Evolutionary conservation across 306 rosid genomes (phyloP).

Genomic region (Erythrophleum fordii): DNA sequence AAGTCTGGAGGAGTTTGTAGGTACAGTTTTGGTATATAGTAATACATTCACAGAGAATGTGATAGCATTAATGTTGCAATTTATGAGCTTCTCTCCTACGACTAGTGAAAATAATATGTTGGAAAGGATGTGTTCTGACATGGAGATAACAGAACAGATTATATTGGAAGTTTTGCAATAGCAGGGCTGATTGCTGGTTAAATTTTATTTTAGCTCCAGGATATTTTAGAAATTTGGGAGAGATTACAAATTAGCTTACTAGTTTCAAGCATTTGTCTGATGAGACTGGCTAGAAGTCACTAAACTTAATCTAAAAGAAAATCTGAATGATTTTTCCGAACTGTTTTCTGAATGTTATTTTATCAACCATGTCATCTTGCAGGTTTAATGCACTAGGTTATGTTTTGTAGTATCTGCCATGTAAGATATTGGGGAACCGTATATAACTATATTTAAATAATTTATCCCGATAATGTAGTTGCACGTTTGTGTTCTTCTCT

Average conservation of each 20-base stretch:
- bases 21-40: background rate
- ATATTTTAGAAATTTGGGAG: background rate
- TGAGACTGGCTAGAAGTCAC: background rate
- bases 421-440: background rate
- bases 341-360: no score
- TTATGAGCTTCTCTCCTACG: background rate
- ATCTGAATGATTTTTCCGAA: background rate
- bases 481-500: background rate
- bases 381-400: background rate
- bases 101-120: background rate
- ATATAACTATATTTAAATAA: background rate
- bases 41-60: background rate
- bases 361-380: background rate
- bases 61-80: background rate
- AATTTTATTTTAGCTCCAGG: background rate
- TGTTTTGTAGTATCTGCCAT: background rate
- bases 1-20: background rate
- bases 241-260: background rate
- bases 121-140: background rate
- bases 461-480: background rate
- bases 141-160: background rate
- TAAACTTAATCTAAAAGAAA: background rate
- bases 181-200: background rate
- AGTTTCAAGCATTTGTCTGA: background rate
- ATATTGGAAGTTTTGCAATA: background rate